Percentiles rank a stretch among this genome's conserved stretches.
Evolutionary conservation across 2,329 filamentous ascomycete genomes (phyloP).

Genomic region (Fusarium lyarnte): DNA sequence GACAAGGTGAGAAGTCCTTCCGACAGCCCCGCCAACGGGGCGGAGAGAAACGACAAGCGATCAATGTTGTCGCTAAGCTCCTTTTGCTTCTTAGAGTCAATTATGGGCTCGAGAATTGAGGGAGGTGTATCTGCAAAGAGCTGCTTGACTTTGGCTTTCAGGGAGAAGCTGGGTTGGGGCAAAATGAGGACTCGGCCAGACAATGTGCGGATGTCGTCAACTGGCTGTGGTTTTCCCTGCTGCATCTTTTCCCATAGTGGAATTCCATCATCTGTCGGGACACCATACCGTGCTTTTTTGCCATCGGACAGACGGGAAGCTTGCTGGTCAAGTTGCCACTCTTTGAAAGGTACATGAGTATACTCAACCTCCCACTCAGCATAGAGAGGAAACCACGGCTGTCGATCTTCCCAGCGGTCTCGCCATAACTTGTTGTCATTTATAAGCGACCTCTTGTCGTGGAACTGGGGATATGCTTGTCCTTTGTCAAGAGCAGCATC

Average conservation of each 20-base stretch:
- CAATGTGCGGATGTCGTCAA: neutral
- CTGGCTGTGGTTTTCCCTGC: neutral
- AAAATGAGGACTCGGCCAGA: neutral
- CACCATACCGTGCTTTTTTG: neutral
- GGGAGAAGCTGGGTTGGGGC: neutral
- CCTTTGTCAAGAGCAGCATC: neutral
- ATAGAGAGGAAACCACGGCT: neutral
- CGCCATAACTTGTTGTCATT: neutral
- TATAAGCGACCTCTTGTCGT: neutral
- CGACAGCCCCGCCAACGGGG: neutral
- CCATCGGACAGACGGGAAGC: neutral
- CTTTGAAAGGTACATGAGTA: neutral
- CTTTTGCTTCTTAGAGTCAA: neutral
- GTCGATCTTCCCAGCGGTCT: neutral
- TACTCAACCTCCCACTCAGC: neutral
- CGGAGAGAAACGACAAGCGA: rapidly evolving
- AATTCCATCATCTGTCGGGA: neutral
- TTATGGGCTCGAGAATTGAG: too few relatives aligned
- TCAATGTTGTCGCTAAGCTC: neutral
- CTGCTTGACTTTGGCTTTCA: neutral
- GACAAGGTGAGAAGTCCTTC: neutral
- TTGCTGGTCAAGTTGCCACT: neutral
- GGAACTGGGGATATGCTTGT: neutral
- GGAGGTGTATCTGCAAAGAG: too few relatives aligned
- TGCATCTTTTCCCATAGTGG: neutral